Conservation (phyloP, 2,329 filamentous ascomycete species). For the Penicillium italicum region DNA sequence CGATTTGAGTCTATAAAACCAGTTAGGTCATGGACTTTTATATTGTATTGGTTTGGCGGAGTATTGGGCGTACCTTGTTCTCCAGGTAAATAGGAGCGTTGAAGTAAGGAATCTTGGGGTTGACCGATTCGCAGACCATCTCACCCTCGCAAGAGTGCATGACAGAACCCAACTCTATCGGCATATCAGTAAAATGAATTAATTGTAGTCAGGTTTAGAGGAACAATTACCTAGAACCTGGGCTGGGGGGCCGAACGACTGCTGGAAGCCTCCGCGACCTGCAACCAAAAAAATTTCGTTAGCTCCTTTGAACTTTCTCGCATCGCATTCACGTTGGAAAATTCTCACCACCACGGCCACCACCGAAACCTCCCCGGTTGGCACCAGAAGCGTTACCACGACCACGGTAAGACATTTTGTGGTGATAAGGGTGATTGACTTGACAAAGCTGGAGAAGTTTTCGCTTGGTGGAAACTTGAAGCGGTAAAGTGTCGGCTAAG, state of each 20-base stretch:
- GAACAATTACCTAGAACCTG: constrained; percentile 53
- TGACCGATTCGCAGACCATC: constrained; percentile 94
- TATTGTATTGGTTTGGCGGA: neutral
- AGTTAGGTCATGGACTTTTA: constrained; percentile 18
- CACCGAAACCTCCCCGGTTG: constrained; percentile 49
- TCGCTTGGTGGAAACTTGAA: constrained; percentile 46
- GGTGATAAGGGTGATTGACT: constrained; percentile 26
- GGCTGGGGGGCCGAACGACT: constrained; percentile 61
- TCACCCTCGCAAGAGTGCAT: constrained; percentile 95
- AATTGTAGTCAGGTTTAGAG: constrained; percentile 1
- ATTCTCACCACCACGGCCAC: constrained; percentile 42
- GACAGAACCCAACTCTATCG: constrained; percentile 83
- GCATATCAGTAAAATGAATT: constrained; percentile 30
- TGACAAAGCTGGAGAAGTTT: constrained; percentile 36
- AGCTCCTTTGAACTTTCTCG: constrained; percentile 20
- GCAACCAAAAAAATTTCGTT: constrained; percentile 38
- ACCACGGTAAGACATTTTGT: constrained; percentile 63
- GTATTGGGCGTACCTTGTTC: constrained; percentile 68
- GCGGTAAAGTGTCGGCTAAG: constrained; percentile 41
- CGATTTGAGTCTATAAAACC: constrained; percentile 65
- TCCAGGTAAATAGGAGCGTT: constrained; percentile 98
- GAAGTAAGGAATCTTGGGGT: constrained; percentile 96
- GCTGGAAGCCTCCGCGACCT: constrained; percentile 62
- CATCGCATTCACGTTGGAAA: neutral
- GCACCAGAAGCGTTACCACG: constrained; percentile 51